Evolutionary conservation across 371 early-diverging fungal genomes (phyloP), one percentile per base, ranked within the genome.

Genomic region (Rhizomucor miehei): DNA sequence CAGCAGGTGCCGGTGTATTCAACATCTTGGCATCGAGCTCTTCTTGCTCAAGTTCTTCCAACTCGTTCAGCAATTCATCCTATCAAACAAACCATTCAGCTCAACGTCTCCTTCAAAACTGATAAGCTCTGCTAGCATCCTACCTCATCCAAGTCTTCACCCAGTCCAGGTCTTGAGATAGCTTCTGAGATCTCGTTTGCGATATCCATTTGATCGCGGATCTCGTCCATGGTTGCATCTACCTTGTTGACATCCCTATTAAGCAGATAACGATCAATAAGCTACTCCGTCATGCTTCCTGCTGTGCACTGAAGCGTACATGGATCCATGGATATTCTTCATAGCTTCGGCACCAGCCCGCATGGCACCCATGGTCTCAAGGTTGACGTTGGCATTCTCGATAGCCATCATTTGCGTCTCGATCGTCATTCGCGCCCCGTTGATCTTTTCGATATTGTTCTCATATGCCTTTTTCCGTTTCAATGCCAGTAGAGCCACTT

Each of bases 301-400:
- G 51, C 53, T 39, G 43, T 38, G 17, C 36, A 50, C 10, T 21
- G 37, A 29, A 19, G 67, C 82, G 54, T 86, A 92, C 92, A 97
- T 81, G n/a, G 85, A 79, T 44, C 91, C 91, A 63, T 99, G 98
- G 49, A 97, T 95, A 44, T 71, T 65, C 70, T 93, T 96, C 93
- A 99, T 90, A 23, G 97, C 96, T 34, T 88, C 87, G 9, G 95
- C 92, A 64, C 94, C 99, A 23, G 85, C 82, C 70, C 89, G 83
- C 96, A 99, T 93, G 23, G 97, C 96, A 60, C 91, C 87, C 89
- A 97, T 92, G 1, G 95, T 91, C 65, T 97, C 96, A 60, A 94
- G 63, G 66, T 97, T 97, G 56, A 98, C 89, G 65, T 95, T 97
- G 37, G 98, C 95, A 56, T 83, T 92, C 69, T 99, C 99, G 59